Evolutionary conservation across 306 rosid species (phyloP).

Genomic region (Fragaria ananassa): DNA sequence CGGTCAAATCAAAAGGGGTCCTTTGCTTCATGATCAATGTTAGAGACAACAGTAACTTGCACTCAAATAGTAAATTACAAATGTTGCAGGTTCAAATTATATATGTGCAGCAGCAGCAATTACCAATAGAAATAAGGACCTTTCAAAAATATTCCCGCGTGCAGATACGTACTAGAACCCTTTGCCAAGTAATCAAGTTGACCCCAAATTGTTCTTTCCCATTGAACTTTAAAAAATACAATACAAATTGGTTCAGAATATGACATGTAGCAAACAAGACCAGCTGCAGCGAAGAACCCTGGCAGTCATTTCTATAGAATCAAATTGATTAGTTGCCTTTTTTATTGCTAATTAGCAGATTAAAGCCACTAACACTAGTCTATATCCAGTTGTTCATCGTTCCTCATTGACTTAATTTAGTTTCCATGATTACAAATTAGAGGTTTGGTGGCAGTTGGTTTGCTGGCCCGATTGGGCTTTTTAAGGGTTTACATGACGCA

Average conservation of each 20-base stretch:
- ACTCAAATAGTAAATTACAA: constrained; percentile 7
- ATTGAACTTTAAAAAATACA: neutral
- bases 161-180: neutral
- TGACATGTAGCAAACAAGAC: neutral
- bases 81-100: neutral
- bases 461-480: constrained; percentile 3
- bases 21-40: constrained; percentile 1
- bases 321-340: neutral
- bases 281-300: constrained; percentile 4
- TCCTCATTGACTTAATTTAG: neutral
- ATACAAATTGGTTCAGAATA: neutral
- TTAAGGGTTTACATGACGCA: constrained; percentile 14
- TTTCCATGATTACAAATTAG: neutral
- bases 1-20: neutral
- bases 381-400: neutral
- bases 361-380: neutral
- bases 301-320: neutral
- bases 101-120: neutral
- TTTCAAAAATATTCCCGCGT: neutral
- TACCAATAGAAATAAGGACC: neutral
- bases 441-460: constrained; percentile 1
- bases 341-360: neutral
- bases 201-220: neutral
- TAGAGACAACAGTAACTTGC: constrained; percentile 6
- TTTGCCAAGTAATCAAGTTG: constrained; percentile 15